Percentiles rank a stretch among this genome's conserved stretches.
These are phyloP conservation scores for Leishmania aethiopica DNA, from an alignment of 208 protist species.

Conservation along the genomic window DNA sequence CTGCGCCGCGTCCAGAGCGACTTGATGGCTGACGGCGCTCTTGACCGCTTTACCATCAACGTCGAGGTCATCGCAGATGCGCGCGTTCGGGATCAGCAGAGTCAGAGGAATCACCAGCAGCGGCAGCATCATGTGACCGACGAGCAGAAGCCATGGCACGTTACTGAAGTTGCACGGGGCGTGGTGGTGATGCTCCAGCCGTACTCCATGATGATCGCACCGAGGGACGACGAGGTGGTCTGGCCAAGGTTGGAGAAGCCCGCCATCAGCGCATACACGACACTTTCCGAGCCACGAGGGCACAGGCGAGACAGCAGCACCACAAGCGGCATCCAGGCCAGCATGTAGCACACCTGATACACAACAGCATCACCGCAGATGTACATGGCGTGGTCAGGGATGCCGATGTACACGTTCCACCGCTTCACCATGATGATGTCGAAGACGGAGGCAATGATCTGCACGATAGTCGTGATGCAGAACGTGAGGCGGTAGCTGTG, in stretches of 20 bases:
- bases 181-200: constrained; percentile 44
- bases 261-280: constrained; percentile 83
- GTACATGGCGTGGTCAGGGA: constrained; percentile 75
- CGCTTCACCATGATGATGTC: constrained; percentile 80
- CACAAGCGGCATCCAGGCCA: constrained; percentile 74
- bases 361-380: constrained; percentile 70
- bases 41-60: constrained; percentile 33
- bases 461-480: constrained; percentile 47
- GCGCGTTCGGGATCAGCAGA: constrained; percentile 61
- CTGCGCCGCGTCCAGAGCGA: neutral
- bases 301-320: constrained; percentile 84
- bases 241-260: constrained; percentile 81
- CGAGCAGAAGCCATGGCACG: constrained; percentile 56
- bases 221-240: constrained; percentile 42
- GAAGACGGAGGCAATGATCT: constrained; percentile 54
- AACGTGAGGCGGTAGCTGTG: constrained; percentile 58
- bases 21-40: neutral
- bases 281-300: constrained; percentile 74
- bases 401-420: constrained; percentile 60
- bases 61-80: constrained; percentile 66
- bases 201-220: constrained; percentile 62
- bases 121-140: constrained; percentile 60
- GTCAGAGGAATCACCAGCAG: constrained; percentile 57
- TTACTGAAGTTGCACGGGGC: constrained; percentile 73
- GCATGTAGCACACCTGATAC: constrained; percentile 60